Conservation (phyloP, 2,329 filamentous ascomycete genomes). For the Clarireedia paspali region DNA sequence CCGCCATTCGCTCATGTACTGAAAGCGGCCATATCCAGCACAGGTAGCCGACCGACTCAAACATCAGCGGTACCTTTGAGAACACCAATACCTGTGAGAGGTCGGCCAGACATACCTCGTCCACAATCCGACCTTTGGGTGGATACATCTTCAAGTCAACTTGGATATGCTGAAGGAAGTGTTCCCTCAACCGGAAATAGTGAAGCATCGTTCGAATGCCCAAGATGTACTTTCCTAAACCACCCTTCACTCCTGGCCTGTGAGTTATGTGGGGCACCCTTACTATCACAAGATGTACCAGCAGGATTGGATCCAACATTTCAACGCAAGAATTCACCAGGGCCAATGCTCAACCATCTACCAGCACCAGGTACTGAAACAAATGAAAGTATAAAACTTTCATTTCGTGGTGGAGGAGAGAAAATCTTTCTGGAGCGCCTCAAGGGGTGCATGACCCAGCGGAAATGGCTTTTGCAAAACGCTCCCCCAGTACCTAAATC, state of each 20-base stretch:
- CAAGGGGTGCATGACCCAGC: constrained; percentile 79
- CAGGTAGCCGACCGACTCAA: constrained; percentile 44
- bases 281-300: constrained; percentile 48
- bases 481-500: constrained; percentile 79
- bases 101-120: constrained; percentile 15
- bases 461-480: constrained; percentile 89
- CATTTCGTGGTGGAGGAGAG: constrained; percentile 82
- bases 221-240: constrained; percentile 88
- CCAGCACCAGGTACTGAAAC: constrained; percentile 42
- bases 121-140: constrained; percentile 20
- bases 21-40: constrained; percentile 77
- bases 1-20: constrained; percentile 74
- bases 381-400: constrained; percentile 77
- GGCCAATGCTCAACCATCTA: constrained; percentile 48
- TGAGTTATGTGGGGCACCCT: constrained; percentile 80
- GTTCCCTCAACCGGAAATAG: constrained; percentile 18
- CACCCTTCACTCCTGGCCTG: constrained; percentile 80
- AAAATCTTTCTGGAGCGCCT: constrained; percentile 85
- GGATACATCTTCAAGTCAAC: constrained; percentile 7
- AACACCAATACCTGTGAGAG: constrained; percentile 26
- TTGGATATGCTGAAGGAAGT: not conserved
- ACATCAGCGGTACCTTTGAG: constrained; percentile 21
- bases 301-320: constrained; percentile 35
- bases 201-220: constrained; percentile 54
- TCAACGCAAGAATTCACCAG: constrained; percentile 66